phyloP scores from a whole-genome alignment of 768 basidiomycete genomes.

The Lentinus tigrinus region DNA sequence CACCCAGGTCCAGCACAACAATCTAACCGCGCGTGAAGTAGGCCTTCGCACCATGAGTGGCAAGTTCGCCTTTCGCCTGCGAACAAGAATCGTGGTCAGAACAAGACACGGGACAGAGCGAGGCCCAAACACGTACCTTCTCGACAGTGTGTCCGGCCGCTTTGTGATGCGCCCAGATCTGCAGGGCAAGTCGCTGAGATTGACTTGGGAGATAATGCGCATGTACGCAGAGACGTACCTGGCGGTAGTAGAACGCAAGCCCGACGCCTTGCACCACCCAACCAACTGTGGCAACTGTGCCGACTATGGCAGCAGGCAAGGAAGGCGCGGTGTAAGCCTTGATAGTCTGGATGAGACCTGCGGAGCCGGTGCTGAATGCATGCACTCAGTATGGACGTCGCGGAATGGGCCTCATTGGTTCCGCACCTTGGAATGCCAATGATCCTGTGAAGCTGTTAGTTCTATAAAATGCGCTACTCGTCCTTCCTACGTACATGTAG shows the following conservation, averaged over 20 bases:
- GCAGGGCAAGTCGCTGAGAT: slow-evolving; percentile 3
- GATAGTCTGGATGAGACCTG: slow-evolving; percentile 92
- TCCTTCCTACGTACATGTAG: slow-evolving; percentile 68
- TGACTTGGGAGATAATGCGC: slow-evolving; percentile 13
- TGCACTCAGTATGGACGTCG: neutral
- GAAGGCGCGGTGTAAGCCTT: slow-evolving; percentile 69
- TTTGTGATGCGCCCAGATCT: slow-evolving; percentile 79
- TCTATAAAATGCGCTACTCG: neutral
- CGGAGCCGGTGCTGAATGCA: slow-evolving; percentile 79
- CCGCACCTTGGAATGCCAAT: slow-evolving; percentile 84
- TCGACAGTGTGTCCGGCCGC: slow-evolving; percentile 87
- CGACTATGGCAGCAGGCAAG: slow-evolving; percentile 80
- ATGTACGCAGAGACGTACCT: slow-evolving; percentile 44
- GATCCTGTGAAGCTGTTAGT: slow-evolving; percentile 54
- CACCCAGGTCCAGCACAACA: neutral
- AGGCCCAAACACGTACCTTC: slow-evolving; percentile 47
- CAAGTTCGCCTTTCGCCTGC: slow-evolving; percentile 82
- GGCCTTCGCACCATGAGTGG: slow-evolving; percentile 80
- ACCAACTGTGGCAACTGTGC: slow-evolving; percentile 77
- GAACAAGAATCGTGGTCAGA: slow-evolving; percentile 15
- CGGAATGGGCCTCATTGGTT: neutral
- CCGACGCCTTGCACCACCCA: slow-evolving; percentile 87
- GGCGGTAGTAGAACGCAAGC: slow-evolving; percentile 76
- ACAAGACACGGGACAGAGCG: neutral
- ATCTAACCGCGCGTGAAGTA: slow-evolving; percentile 79